Conservation (phyloP, 148 eudicot species). For the Dysphania ambrosioides region DNA sequence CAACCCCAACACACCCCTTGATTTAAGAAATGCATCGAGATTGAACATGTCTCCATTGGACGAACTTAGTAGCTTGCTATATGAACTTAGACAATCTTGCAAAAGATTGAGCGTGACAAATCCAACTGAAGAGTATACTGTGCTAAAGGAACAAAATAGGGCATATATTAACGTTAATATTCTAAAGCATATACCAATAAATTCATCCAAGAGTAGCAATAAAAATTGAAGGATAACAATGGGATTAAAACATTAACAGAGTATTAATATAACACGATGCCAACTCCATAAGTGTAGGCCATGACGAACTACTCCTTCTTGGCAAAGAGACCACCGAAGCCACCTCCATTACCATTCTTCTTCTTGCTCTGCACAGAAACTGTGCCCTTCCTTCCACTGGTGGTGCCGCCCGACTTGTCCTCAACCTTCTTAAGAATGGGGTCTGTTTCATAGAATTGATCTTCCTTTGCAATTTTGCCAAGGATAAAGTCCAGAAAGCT, state of each 20-base stretch:
- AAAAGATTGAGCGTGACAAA: neutral
- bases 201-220: conserved; percentile 6
- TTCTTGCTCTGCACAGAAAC: conserved; percentile 51
- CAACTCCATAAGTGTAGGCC: neutral
- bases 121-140: neutral
- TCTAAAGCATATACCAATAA: neutral
- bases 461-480: conserved; percentile 26
- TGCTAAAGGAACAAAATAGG: neutral
- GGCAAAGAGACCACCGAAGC: conserved; percentile 65
- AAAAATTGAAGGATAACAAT: conserved; percentile 16
- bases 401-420: conserved; percentile 23
- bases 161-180: neutral
- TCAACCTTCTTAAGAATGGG: conserved; percentile 33
- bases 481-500: conserved; percentile 32
- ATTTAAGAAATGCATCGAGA: no score
- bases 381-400: conserved; percentile 35
- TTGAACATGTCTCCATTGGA: neutral
- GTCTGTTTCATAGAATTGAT: conserved; percentile 38
- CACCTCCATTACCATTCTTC: conserved; percentile 56
- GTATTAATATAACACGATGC: no score
- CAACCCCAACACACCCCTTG: neutral
- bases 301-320: conserved; percentile 39
- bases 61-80: neutral
- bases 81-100: neutral
- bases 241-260: conserved; percentile 11